Base-by-base conservation (phyloP, 2,329 filamentous ascomycete genomes). In the Talaromyces piceae region DNA sequence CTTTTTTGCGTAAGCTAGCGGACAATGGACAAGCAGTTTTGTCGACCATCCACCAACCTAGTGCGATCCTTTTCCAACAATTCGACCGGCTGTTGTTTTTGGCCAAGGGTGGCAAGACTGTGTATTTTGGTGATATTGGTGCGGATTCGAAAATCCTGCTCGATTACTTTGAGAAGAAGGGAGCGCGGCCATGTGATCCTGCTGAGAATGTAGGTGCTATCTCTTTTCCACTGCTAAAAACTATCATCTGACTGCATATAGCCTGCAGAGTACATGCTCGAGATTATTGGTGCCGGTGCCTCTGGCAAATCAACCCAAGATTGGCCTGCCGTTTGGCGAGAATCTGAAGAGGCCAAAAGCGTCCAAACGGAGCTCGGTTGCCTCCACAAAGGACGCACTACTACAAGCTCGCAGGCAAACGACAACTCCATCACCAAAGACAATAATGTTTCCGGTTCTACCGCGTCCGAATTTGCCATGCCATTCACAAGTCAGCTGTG, bases 41-140 rank as follows among this genome's bases (percentile, higher is more conserved):
- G 12, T 94, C 88, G 70, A 95, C 91, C 0, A 95, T 96, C 54
- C 91, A 96, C 66, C 91, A 96, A 67, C 91, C 91, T 12, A 91
- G 87, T 11, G 88, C 89, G 33, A 88, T 94, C 74, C 77, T 95
- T 44, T 95, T 96, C 74, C 87, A 95, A 66, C 82, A 88, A 53
- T 95, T 84, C 45, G 82, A 85, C 55, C 72, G 75, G 1, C 65
- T 85, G 1, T 67, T 85, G 0, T 82, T 86, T 61, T 71, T 86
- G 0, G 80, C 80, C 1, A 75, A 76, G 46, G 82, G 82, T 11
- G 83, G 83, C 0, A 81, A 77, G 61, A 85, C 81, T 0, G 80
- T 84, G 0, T 86, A 86, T 58, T 86, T 86, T 63, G 83, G 83
- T 1, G 72, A 83, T 4, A 81, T 86, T 39, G 83, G 83, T 0